Base-by-base conservation (phyloP, 1,284 basidiomycete species). In the Xerocomus cyaneibrunnescens region DNA sequence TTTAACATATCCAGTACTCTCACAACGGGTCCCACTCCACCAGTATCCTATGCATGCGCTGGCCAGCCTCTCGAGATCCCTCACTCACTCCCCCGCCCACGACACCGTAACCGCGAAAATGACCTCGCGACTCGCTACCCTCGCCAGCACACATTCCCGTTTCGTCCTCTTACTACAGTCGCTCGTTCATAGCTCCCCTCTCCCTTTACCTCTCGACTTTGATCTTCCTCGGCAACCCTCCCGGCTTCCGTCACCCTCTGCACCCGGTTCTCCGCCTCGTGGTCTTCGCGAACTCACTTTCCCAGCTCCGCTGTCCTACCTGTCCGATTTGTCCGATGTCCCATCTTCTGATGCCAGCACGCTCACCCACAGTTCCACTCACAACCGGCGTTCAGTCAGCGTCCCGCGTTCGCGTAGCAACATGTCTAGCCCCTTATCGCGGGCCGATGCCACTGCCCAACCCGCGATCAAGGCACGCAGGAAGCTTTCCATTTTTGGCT, bases 161-260 rank as follows among this genome's bases (percentile, higher is more conserved):
- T 79, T 86, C 58, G 83, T 89, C 21, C 76, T 90, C 10, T 71
- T 87, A 12, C 70, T 90, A 7, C 88, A 89, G 57, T 80, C 85
- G 5, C 71, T 87, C 30, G 83, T 84, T 0, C 83, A 87, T 62
- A 81, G 81, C 54, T 79, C 77, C 0, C 61, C 67, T 25, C 60
- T 72, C 7, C 72, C 78, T 2, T 57, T 77, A 14, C 73, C 74
- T 21, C 62, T 73, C 5, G 81, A 84, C 51, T 67, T 66, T 28
- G 75, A 81, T 58, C 47, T 55, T 56, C 27, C 58, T 28, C 50
- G 50, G 22, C 50, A 48, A 57, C 62, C 60, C 50, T 52, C 51
- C 61, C 65, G 50, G 5, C 47, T 49, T 50, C 61, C 45, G 32
- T 66, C 60, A 36, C 55, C 56, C 3, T 39, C 53, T 16, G 47